phyloP scores from a whole-genome alignment of 176 grass and related monocot genomes.

The Coix lacrymajobi region DNA sequence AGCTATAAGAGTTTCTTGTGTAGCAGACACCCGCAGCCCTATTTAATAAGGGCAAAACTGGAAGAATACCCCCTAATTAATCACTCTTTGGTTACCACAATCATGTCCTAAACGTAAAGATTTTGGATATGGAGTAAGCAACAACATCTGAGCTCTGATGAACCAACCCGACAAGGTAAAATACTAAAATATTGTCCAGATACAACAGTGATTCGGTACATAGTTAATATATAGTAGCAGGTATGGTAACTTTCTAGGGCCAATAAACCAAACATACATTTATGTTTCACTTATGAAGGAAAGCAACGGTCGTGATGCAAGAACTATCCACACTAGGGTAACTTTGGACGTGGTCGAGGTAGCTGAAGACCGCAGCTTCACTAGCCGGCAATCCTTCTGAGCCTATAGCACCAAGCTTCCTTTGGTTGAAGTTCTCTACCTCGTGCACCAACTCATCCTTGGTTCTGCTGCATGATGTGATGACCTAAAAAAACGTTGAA shows the following conservation, averaged over 20 bases:
- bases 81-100: no score
- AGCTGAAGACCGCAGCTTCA: conserved; percentile 56
- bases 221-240: conserved; percentile 32
- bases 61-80: no score
- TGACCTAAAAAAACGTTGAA: conserved; percentile 38
- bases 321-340: conserved; percentile 59
- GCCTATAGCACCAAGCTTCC: conserved; percentile 24
- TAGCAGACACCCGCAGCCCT: no score
- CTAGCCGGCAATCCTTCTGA: conserved; percentile 2
- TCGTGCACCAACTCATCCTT: conserved; percentile 85
- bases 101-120: no score
- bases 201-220: conserved; percentile 24
- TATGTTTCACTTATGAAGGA: conserved; percentile 46
- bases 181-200: not conserved
- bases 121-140: no score
- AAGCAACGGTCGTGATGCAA: conserved; percentile 61
- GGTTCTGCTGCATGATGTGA: conserved; percentile 78
- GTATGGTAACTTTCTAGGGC: not conserved
- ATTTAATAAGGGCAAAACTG: no score
- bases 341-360: conserved; percentile 67
- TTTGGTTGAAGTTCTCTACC: conserved; percentile 71
- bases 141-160: not conserved
- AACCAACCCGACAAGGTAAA: not conserved
- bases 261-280: not conserved
- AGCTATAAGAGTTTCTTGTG: no score